These are phyloP conservation scores for Aspergillus avenaceus DNA, from an alignment of 495 filamentous ascomycete species.

Conservation along the genomic window DNA sequence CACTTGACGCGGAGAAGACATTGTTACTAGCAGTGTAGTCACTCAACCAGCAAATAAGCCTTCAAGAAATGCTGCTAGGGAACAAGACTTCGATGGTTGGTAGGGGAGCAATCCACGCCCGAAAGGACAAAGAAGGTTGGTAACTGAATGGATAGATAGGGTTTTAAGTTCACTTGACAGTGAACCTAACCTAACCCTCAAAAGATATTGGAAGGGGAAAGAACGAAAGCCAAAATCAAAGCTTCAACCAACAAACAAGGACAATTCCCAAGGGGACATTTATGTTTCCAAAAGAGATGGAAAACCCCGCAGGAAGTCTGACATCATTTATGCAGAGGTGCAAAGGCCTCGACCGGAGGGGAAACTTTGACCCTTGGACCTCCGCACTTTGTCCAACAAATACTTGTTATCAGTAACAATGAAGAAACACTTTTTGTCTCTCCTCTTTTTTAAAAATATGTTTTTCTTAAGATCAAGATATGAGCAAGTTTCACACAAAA, in stretches of 20 bases:
- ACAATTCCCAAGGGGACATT: slow-evolving; percentile 6
- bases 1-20: slow-evolving; percentile 48
- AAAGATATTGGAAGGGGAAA: neutral
- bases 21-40: slow-evolving; percentile 6
- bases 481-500: too few relatives aligned
- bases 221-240: neutral
- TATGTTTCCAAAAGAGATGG: slow-evolving; percentile 15
- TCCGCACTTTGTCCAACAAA: neutral
- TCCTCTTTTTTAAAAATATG: too few relatives aligned
- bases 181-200: too few relatives aligned
- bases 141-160: too few relatives aligned
- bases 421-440: too few relatives aligned
- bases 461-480: too few relatives aligned
- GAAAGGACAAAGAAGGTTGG: neutral
- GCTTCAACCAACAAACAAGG: neutral
- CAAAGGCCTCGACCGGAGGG: neutral
- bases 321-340: slow-evolving; percentile 15
- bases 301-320: slow-evolving; percentile 19
- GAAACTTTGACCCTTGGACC: slow-evolving; percentile 1
- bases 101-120: too few relatives aligned
- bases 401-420: neutral
- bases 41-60: too few relatives aligned
- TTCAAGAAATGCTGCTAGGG: too few relatives aligned
- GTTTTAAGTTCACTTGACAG: too few relatives aligned
- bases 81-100: too few relatives aligned